phyloP scores from a whole-genome alignment of 805 yeast genomes.

The Candida manassasensis region DNA sequence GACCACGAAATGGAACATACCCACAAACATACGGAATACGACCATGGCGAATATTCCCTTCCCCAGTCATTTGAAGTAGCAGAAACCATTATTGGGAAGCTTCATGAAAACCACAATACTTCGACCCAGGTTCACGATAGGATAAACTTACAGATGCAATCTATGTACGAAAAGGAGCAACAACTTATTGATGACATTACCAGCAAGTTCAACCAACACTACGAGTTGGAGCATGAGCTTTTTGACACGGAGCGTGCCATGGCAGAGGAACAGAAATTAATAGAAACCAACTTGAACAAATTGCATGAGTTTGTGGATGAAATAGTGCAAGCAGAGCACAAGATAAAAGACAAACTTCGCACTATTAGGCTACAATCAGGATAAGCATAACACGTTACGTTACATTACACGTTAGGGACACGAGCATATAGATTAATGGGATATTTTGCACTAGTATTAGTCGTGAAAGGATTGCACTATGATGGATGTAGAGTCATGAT shows the following conservation, averaged over 20 bases:
- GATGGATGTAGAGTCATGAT: too few relatives aligned
- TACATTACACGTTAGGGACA: too few relatives aligned
- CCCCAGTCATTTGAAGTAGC: slow-evolving; percentile 14
- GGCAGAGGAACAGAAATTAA: slow-evolving; percentile 16
- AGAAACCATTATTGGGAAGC: slow-evolving; percentile 12
- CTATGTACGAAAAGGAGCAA: slow-evolving; percentile 4
- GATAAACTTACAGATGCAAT: slow-evolving; percentile 2
- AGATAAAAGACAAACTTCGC: slow-evolving; percentile 9
- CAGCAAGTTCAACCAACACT: slow-evolving; percentile 9
- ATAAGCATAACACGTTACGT: too few relatives aligned
- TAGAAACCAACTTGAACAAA: slow-evolving; percentile 14
- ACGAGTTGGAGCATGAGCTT: slow-evolving; percentile 15
- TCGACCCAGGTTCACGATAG: slow-evolving; percentile 1
- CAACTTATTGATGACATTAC: slow-evolving; percentile 9
- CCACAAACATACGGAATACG: background rate
- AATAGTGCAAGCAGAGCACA: slow-evolving; percentile 12
- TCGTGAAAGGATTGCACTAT: too few relatives aligned
- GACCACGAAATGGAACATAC: slow-evolving; percentile 3
- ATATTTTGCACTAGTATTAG: too few relatives aligned
- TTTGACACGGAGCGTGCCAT: slow-evolving; percentile 7
- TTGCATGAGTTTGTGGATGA: slow-evolving; percentile 23
- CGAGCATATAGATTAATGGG: too few relatives aligned
- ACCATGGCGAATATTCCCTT: slow-evolving; percentile 8
- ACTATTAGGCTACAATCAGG: background rate
- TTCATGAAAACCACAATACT: slow-evolving; percentile 14